Base-by-base conservation (phyloP, 371 early-diverging fungal genomes). In the Parasitella parasitica region DNA sequence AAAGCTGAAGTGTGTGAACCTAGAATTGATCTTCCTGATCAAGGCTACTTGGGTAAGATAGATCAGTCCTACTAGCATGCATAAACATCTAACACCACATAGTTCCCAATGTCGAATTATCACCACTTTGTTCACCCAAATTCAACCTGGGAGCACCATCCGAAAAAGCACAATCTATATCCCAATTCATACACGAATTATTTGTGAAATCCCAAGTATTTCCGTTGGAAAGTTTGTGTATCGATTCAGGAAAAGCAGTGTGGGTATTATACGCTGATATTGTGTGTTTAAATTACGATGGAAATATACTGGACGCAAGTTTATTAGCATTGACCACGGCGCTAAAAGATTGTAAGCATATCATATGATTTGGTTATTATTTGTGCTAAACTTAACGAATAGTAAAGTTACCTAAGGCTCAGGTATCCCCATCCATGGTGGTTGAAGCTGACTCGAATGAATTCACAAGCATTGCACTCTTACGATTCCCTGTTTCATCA, bases 1-100 rank as follows among this genome's bases (percentile, higher is more conserved):
- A 96, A 96, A 68, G 97, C 94, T n/a, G 96, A 97, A 74, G 93
- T 97, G 1, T 84, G 94, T 46, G 90, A 89, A 62, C 97, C 98
- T 16, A 82, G 76, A 35, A 68, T 91, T 11, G 82, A 77, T 61
- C 59, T 46, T 18, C 94, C 94, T 15, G 71, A 81, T 46, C 70
- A 85, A 57, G 98, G 97, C 11, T 96, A 84, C 64, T 74, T 97
- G 26, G 94, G 92, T 91, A 61, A 60, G 9, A 16, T 22, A 22
- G 20, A 20, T 24, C 6, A n/a, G n/a, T n/a, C n/a, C n/a, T n/a
- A n/a, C n/a, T n/a, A n/a, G n/a, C 6, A 18, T 35, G 24, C 36
- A 24, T 54, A 36, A 36, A 13, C 27, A n/a, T n/a, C n/a, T n/a
- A n/a, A n/a, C n/a, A n/a, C n/a, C n/a, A 30, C 18, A 27, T 67